Evolutionary conservation across 2,329 filamentous ascomycete species (phyloP).

Genomic region (Talaromyces sp.): DNA sequence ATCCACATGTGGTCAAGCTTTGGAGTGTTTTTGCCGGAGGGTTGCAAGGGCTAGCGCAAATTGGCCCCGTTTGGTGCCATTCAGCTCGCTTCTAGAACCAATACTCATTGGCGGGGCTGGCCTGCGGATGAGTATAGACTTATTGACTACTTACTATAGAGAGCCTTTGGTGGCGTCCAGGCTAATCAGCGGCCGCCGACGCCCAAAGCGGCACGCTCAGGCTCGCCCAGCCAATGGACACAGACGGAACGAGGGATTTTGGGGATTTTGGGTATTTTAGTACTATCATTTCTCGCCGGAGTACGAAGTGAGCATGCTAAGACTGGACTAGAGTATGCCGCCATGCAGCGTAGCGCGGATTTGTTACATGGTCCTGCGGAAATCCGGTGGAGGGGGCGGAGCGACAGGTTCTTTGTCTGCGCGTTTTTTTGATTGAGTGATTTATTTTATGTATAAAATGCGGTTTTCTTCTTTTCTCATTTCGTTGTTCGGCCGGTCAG

Average conservation of each 20-base stretch:
- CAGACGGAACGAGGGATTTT: not conserved
- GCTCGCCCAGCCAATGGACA: not conserved
- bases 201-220: not conserved
- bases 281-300: not conserved
- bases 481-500: not conserved
- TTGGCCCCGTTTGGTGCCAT: not conserved
- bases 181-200: not conserved
- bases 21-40: not conserved
- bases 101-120: not conserved
- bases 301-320: not conserved
- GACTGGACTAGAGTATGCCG: not conserved
- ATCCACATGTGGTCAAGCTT: not conserved
- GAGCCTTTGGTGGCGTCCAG: not conserved
- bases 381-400: not conserved
- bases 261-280: not conserved
- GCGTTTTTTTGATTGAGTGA: too few relatives aligned
- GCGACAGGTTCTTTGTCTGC: not conserved
- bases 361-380: not conserved
- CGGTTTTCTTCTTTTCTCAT: too few relatives aligned
- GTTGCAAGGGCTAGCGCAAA: not conserved
- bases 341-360: not conserved
- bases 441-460: too few relatives aligned
- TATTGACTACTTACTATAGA: not conserved
- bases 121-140: not conserved
- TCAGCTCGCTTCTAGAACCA: not conserved